Conservation (phyloP, 2,329 filamentous ascomycete genomes). For the Ilyonectria sp. region DNA sequence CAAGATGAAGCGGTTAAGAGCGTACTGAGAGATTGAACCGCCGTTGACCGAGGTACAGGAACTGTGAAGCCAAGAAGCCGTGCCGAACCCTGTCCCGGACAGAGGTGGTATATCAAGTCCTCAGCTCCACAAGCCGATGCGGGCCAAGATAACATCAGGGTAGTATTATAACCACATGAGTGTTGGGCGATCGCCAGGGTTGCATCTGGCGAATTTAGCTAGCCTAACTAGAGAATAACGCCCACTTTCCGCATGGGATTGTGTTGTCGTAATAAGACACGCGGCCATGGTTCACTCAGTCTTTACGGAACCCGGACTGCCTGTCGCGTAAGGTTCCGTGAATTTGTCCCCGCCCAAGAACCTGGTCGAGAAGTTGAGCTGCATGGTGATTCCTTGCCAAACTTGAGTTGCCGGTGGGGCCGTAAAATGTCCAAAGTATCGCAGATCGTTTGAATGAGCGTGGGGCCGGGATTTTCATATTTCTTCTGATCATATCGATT, state of each 20-base stretch:
- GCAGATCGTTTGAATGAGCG: neutral
- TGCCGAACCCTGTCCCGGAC: neutral
- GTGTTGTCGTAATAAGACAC: neutral
- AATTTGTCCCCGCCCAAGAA: neutral
- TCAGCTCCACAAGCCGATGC: neutral
- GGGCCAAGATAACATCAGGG: neutral
- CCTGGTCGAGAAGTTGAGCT: neutral
- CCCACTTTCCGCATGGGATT: neutral
- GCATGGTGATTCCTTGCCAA: neutral
- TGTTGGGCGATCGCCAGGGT: too few relatives aligned
- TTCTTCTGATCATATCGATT: neutral
- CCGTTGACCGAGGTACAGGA: neutral
- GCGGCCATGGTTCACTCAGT: neutral
- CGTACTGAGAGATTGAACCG: neutral
- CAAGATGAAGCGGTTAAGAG: neutral
- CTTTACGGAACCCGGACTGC: neutral
- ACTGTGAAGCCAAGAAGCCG: neutral
- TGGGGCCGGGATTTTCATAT: neutral
- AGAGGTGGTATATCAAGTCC: neutral
- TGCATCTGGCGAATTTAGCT: neutral
- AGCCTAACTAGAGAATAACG: neutral
- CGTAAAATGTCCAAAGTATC: neutral
- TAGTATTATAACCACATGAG: neutral
- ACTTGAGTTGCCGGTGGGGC: neutral
- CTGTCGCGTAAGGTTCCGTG: neutral